A percentile compares a stretch with the other conserved stretches of the same genome.
These are phyloP conservation scores for Mercurialis annua DNA, from an alignment of 345 rosid genomes.

Conservation along the genomic window DNA sequence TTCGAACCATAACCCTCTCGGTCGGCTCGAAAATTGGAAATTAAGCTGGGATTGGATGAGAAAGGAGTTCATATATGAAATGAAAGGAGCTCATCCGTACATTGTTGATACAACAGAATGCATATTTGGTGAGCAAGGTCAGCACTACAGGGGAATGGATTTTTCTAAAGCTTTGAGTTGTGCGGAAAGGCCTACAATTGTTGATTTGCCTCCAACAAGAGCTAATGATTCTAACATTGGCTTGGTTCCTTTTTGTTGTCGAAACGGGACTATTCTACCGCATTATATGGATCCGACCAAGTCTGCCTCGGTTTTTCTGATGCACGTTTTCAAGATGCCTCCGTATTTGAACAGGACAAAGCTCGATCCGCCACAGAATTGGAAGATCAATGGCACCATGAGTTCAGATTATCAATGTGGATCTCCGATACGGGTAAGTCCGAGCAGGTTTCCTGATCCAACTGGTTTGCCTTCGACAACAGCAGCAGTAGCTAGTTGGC, in stretches of 20 bases:
- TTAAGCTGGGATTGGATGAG: slow-evolving; percentile 64
- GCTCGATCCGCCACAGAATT: slow-evolving; percentile 41
- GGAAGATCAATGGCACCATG: slow-evolving; percentile 43
- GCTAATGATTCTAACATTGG: slow-evolving; percentile 43
- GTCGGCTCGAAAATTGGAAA: slow-evolving; percentile 57
- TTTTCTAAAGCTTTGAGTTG: slow-evolving; percentile 45
- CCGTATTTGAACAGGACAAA: slow-evolving; percentile 44
- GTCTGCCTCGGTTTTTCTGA: slow-evolving; percentile 36
- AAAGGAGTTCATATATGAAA: slow-evolving; percentile 44
- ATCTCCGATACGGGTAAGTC: slow-evolving; percentile 40
- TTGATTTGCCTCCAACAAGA: slow-evolving; percentile 40
- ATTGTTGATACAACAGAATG: slow-evolving; percentile 38
- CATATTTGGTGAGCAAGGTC: slow-evolving; percentile 41
- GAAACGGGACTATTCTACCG: slow-evolving; percentile 47
- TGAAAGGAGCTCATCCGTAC: slow-evolving; percentile 47
- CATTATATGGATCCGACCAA: slow-evolving; percentile 34
- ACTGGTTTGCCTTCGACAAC: slow-evolving; percentile 36
- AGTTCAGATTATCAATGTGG: slow-evolving; percentile 44
- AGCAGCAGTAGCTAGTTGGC: slow-evolving; percentile 49
- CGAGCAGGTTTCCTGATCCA: slow-evolving; percentile 34
- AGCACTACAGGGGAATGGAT: slow-evolving; percentile 29
- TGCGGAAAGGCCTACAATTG: slow-evolving; percentile 36
- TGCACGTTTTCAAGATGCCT: slow-evolving; percentile 54
- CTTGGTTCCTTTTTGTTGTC: slow-evolving; percentile 42
- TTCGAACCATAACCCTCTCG: slow-evolving; percentile 42